Evolutionary conservation across 2,329 filamentous ascomycete species (phyloP), one percentile per base, ranked within the genome.

Genomic region (Alternaria brassicicola): DNA sequence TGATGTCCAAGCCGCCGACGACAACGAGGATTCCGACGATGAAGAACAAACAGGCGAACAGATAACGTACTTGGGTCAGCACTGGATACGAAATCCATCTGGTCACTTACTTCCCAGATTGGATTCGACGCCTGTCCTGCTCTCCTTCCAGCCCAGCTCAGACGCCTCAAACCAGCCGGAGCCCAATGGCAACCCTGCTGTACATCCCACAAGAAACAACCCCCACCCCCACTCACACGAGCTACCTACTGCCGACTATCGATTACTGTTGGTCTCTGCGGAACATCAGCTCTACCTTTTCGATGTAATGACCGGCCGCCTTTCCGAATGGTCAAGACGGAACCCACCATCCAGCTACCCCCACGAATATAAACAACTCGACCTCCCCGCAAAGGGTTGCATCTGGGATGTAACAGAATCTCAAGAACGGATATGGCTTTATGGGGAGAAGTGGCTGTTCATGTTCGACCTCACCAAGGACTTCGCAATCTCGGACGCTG

Each of bases 401-500:
- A 77, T 97, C 36, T 98, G 94, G 93, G 90, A 96, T 72, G 82
- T 89, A 1, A 67, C 79, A n/a, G 81, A 87, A 45, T 53, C 63
- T 1, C 61, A 68, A 21, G 65, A 75, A 46, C 86, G 94, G 13
- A 78, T 94, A 7, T 98, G 94, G 92, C 79, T 98, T 19, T 97
- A 96, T 71, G 93, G 94, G 6, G 86, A 87, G 38, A 88, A 86
- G 1, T 98, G 93, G 84, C 78, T 99, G 23, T 93, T 91, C 80
- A 98, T 98, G 93, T 86, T 99, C 59, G 93, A 98, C 75, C 80
- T 96, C 28, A 85, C 86, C 19, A 85, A 85, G 69, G 89, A 97
- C 74, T 84, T 95, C 47, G 61, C 70, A 1, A 64, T 72, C 19
- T 57, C 67, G 6, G 66, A 70, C 5, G 47, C 61, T 8, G 47